Evolutionary conservation across 371 early-diverging fungal species (phyloP).

Genomic region (Mycotypha africana): DNA sequence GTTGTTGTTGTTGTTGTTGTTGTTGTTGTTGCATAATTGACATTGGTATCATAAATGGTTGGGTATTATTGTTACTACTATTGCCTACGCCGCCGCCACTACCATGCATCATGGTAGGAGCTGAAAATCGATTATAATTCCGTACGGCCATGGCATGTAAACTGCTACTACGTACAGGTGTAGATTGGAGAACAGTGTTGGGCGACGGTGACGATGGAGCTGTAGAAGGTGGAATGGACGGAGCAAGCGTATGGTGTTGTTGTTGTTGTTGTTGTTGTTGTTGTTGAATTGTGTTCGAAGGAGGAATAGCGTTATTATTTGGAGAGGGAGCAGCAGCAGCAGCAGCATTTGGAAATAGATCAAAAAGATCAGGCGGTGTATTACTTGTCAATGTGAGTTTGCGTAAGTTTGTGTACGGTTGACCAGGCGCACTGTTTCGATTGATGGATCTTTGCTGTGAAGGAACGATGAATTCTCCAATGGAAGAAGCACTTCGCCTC

Average conservation of each 20-base stretch:
- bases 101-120: conserved; percentile 13
- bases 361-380: conserved; percentile 13
- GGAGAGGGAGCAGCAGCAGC: not conserved
- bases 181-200: too few relatives aligned
- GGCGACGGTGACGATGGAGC: too few relatives aligned
- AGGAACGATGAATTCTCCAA: conserved; percentile 15
- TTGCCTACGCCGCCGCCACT: too few relatives aligned
- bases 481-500: conserved; percentile 17
- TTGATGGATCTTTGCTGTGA: conserved; percentile 8
- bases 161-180: too few relatives aligned
- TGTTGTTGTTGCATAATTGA: not conserved
- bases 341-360: too few relatives aligned
- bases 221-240: conserved; percentile 1
- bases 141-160: conserved; percentile 16
- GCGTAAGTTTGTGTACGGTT: conserved; percentile 14
- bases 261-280: too few relatives aligned
- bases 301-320: not conserved
- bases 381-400: conserved; percentile 16
- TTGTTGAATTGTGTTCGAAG: too few relatives aligned
- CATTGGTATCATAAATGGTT: conserved; percentile 7
- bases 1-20: conserved; percentile 4
- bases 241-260: too few relatives aligned
- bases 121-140: conserved; percentile 17
- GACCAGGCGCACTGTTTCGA: not conserved
- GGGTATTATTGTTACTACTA: conserved; percentile 12